Evolutionary conservation across 2,329 filamentous ascomycete species (phyloP), one percentile per base, ranked within the genome.

Genomic region (Aspergillus pseudotamarii): DNA sequence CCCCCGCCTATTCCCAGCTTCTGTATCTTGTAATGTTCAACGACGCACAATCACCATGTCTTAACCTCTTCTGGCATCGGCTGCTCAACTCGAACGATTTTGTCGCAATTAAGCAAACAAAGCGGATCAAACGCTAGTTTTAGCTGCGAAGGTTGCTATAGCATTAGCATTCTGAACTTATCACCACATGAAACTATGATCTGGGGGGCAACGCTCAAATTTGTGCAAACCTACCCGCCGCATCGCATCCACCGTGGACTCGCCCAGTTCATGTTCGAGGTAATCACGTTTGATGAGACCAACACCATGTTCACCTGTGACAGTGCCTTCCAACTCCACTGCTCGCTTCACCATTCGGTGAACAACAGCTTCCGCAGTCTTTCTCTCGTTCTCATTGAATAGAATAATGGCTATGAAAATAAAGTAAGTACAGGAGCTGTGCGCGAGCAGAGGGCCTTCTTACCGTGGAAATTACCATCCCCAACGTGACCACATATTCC

Each of bases 401-500:
- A 90, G 76, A 28, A 90, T 80, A 63, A 89, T 89, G 5, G 86
- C 85, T 86, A 62, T 38, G 60, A 58, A 51, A 41, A 16, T 28
- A 16, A 36, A 26, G 30, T 60, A 16, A 60, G 23, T 30, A 26
- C 10, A 21, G 21, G 14, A 23, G 34, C 36, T 21, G 21, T 19
- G 21, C 14, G 26, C 19, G 10, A 38, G n/a, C 6, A 36, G 2
- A 28, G 12, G 4, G n/a, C 72, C 74, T 80, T 79, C 74, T 80
- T 79, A 83, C 87, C 82, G 71, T 92, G 90, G 70, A 92, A 92
- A 71, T 92, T 92, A 23, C 90, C 89, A 73, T 92, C 90, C 2
- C 90, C 90, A 1, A 91, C 89, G 72, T 92, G 90, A 0, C 90
- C 90, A 28, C 91, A 83, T n/a, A 92, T 90, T 46, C 84, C 86